These are phyloP conservation scores for Hyaloscypha finlandica DNA, from an alignment of 495 filamentous ascomycete genomes.

Conservation along the genomic window DNA sequence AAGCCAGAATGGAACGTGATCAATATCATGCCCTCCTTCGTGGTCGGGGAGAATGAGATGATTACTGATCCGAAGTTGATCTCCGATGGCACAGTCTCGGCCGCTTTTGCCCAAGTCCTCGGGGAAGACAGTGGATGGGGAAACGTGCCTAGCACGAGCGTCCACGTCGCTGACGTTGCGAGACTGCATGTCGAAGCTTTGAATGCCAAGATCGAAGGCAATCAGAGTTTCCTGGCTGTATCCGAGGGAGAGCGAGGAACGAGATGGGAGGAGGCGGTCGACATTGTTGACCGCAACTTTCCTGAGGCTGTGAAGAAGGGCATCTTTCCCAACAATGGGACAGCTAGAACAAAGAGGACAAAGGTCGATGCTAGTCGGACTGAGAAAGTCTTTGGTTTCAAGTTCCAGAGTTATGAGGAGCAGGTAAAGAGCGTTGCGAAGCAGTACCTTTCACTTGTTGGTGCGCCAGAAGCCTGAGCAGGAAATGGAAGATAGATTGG, in stretches of 20 bases:
- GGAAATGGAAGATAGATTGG: neutral
- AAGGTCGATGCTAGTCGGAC: conserved; percentile 45
- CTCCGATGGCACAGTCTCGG: conserved; percentile 40
- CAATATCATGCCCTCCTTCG: conserved; percentile 48
- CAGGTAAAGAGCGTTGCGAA: conserved; percentile 45
- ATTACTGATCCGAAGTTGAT: conserved; percentile 36
- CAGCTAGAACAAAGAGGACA: conserved; percentile 37
- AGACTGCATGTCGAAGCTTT: conserved; percentile 44
- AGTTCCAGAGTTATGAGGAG: conserved; percentile 47
- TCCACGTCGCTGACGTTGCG: conserved; percentile 49
- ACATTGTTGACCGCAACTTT: conserved; percentile 42
- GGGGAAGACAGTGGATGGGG: conserved; percentile 33
- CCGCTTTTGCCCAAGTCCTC: conserved; percentile 40
- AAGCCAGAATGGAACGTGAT: conserved; percentile 49
- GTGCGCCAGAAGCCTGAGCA: conserved; percentile 14
- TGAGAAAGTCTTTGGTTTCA: conserved; percentile 49
- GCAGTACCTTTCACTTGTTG: conserved; percentile 38
- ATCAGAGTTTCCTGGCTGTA: conserved; percentile 41
- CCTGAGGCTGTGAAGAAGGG: conserved; percentile 42
- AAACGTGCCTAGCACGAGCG: conserved; percentile 37
- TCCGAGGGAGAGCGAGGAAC: conserved; percentile 31
- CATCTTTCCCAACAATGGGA: conserved; percentile 42
- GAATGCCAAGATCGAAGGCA: conserved; percentile 40
- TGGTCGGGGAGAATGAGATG: conserved; percentile 46
- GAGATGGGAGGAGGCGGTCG: conserved; percentile 48